phyloP scores from a whole-genome alignment of 164 flowering plant species.

The Chimonanthus salicifolius region DNA sequence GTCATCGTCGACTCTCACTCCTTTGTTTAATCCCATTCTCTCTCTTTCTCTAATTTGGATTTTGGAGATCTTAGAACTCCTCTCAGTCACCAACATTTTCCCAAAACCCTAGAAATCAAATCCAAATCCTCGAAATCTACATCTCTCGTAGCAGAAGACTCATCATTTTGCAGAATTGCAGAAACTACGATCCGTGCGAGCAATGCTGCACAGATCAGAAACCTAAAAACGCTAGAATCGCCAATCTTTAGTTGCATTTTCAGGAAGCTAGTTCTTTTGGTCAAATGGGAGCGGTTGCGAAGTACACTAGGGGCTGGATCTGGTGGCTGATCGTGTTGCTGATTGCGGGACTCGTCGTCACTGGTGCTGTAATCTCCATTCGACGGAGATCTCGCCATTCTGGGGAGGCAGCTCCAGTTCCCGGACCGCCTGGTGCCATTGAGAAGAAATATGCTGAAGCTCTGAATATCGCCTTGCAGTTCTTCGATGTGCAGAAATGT shows the following conservation, averaged over 20 bases:
- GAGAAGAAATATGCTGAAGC: conserved; percentile 59
- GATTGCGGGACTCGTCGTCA: conserved; percentile 39
- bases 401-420: conserved; percentile 49
- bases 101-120: too few species aligned
- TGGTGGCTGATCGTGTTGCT: conserved; percentile 53
- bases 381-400: conserved; percentile 26
- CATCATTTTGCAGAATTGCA: too few species aligned
- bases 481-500: conserved; percentile 94
- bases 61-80: background rate
- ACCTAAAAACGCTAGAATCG: background rate
- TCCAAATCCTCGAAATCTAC: too few species aligned
- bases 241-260: background rate
- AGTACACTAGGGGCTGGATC: conserved; percentile 39
- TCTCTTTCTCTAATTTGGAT: background rate
- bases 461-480: conserved; percentile 60
- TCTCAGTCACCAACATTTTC: too few species aligned
- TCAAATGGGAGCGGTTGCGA: conserved; percentile 44
- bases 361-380: conserved; percentile 37
- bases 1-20: too few species aligned
- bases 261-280: background rate
- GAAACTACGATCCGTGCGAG: background rate
- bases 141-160: too few species aligned
- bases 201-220: background rate
- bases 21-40: background rate
- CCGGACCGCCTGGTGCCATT: conserved; percentile 86